Conservation (phyloP, 2,329 filamentous ascomycete genomes). For the Pestalotiopsis sp. region DNA sequence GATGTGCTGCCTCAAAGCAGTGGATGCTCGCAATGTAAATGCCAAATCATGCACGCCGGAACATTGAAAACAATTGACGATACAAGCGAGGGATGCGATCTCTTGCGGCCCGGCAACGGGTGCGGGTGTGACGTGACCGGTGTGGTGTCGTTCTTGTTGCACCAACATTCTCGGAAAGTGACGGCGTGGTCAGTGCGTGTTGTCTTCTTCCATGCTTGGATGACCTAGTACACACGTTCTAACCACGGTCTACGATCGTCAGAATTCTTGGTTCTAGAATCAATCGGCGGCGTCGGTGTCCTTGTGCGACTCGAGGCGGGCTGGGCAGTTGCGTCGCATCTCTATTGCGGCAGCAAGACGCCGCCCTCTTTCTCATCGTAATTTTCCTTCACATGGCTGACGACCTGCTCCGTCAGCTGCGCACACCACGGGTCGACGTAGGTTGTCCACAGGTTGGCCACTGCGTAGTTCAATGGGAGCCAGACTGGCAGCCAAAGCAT, state of each 20-base stretch:
- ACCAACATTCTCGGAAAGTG: background rate
- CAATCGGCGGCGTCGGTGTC: background rate
- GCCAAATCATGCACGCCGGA: background rate
- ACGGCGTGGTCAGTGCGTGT: background rate
- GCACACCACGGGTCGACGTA: constrained; percentile 57
- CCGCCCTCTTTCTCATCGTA: constrained; percentile 32
- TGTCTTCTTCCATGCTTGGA: background rate
- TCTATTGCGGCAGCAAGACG: constrained; percentile 33
- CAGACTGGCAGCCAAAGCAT: constrained; percentile 44
- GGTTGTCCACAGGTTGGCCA: constrained; percentile 52
- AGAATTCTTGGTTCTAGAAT: background rate
- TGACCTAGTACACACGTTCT: constrained; percentile 2
- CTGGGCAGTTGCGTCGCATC: constrained; percentile 11
- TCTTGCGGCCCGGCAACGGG: background rate
- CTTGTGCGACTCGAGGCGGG: background rate
- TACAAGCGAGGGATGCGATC: background rate
- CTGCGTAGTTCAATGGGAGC: constrained; percentile 48
- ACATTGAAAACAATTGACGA: background rate
- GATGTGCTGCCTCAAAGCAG: background rate
- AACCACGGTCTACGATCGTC: constrained; percentile 1
- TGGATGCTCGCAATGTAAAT: background rate
- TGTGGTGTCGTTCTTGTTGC: background rate
- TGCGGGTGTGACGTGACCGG: background rate
- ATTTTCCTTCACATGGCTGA: constrained; percentile 31
- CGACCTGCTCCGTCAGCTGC: constrained; percentile 42